A percentile compares a stretch with the other conserved stretches of the same genome.
Conservation (phyloP, 257 asterid genomes). For the Linaria vulgaris region DNA sequence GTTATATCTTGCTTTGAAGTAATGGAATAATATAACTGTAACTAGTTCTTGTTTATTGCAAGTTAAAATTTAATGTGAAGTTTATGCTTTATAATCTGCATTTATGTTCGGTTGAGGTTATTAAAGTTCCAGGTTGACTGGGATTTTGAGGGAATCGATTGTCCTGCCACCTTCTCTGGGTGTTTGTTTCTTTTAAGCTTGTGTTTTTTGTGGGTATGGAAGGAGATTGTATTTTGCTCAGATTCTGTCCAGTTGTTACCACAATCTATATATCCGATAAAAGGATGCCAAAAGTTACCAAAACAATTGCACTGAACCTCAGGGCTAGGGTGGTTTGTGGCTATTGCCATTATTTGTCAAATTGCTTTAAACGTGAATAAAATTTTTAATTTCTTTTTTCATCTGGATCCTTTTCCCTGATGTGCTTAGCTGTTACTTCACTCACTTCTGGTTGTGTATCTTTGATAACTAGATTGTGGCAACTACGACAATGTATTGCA, state of each 20-base stretch:
- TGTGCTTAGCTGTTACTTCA: slow-evolving; percentile 11
- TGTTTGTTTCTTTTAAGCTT: not conserved
- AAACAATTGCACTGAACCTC: not conserved
- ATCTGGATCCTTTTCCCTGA: slow-evolving; percentile 2
- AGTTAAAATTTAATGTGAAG: not conserved
- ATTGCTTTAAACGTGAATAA: not conserved
- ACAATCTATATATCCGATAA: not conserved
- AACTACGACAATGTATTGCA: slow-evolving; percentile 5
- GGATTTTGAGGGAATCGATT: not conserved
- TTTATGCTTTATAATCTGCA: not conserved
- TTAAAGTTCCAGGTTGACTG: not conserved
- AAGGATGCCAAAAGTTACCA: not conserved
- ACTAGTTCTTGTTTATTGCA: not conserved
- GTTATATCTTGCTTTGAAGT: too few relatives aligned
- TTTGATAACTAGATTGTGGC: not conserved
- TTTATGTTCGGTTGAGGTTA: not conserved
- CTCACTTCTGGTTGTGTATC: not conserved
- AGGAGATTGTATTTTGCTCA: not conserved
- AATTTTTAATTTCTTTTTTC: not conserved
- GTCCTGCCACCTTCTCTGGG: not conserved
- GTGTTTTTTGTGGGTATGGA: not conserved
- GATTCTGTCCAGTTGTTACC: not conserved
- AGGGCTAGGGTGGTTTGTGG: not conserved
- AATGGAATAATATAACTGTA: too few relatives aligned
- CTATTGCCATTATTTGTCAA: not conserved